phyloP scores from a whole-genome alignment of 768 basidiomycete genomes.

The Mycena latifolia region DNA sequence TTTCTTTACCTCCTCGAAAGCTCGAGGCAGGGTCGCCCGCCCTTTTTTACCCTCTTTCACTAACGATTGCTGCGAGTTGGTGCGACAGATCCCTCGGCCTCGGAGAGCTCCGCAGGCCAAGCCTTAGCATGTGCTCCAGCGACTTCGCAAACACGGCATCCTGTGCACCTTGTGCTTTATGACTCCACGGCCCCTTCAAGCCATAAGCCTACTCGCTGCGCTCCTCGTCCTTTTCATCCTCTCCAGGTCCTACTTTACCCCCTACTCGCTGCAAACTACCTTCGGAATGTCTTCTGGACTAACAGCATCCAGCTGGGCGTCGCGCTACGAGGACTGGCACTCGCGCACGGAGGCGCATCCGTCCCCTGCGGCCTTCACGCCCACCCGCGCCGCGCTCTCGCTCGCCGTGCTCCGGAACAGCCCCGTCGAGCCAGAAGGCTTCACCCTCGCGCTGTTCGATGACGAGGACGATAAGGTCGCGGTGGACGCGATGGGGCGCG shows the following conservation, averaged over 20 bases:
- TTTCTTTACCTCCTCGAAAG: too few species aligned
- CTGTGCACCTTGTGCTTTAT: background rate
- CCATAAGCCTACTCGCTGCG: background rate
- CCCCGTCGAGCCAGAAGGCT: slow-evolving; percentile 49
- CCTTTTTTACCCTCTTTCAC: too few species aligned
- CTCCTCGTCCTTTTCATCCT: slow-evolving; percentile 10
- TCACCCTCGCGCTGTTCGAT: slow-evolving; percentile 52
- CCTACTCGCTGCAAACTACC: background rate
- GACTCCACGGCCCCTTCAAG: background rate
- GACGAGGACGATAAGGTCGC: slow-evolving; percentile 38
- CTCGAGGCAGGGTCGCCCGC: too few species aligned
- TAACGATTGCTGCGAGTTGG: too few species aligned
- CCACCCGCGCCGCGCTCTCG: slow-evolving; percentile 42
- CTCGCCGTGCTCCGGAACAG: slow-evolving; percentile 50
- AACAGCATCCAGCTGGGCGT: slow-evolving; percentile 17
- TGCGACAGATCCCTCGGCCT: too few species aligned
- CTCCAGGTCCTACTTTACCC: slow-evolving; percentile 2
- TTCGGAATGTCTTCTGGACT: slow-evolving; percentile 1
- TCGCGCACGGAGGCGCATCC: slow-evolving; percentile 42
- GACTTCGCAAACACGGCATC: too few species aligned
- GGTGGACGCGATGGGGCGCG: slow-evolving; percentile 48
- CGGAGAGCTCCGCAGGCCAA: too few species aligned
- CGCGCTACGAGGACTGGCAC: slow-evolving; percentile 46
- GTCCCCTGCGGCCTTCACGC: slow-evolving; percentile 41
- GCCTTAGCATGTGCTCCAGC: too few species aligned